Percentiles rank a stretch among this genome's conserved stretches.
Conservation (phyloP, 441 rosid species). For the Viola pubescens region DNA sequence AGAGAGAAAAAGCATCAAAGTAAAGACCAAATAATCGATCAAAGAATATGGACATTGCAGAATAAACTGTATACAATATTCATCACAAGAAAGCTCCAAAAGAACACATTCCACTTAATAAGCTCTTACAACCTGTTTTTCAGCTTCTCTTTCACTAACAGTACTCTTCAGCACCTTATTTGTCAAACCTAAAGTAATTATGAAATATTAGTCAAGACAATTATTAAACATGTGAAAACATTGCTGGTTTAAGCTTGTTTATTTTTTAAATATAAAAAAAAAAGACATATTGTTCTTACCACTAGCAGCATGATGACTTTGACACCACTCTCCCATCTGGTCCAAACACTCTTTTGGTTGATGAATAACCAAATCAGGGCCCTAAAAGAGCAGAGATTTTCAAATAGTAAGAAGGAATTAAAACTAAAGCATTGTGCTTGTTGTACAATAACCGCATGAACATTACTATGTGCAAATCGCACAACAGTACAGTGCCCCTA, state of each 20-base stretch:
- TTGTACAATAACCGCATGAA: background rate
- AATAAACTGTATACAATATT: too few relatives aligned
- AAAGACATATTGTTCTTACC: slow-evolving; percentile 36
- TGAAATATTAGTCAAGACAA: slow-evolving; percentile 12
- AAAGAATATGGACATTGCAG: background rate
- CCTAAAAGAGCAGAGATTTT: slow-evolving; percentile 34
- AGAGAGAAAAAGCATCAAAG: background rate
- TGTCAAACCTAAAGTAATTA: slow-evolving; percentile 55
- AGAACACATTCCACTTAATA: background rate
- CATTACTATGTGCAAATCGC: background rate
- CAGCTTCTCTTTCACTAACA: slow-evolving; percentile 70
- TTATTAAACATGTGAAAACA: background rate
- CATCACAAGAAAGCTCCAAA: background rate
- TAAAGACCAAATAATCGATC: background rate
- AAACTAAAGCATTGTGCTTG: slow-evolving; percentile 2
- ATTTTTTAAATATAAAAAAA: background rate
- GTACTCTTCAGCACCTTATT: slow-evolving; percentile 61
- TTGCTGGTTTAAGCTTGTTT: background rate
- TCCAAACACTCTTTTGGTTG: slow-evolving; percentile 71
- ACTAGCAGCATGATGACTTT: slow-evolving; percentile 76
- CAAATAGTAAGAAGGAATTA: slow-evolving; percentile 2
- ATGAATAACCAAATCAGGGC: slow-evolving; percentile 85
- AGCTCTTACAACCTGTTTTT: slow-evolving; percentile 48
- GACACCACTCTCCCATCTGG: slow-evolving; percentile 88
- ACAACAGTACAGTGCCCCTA: background rate